Conservation (phyloP, 768 basidiomycete species). For the Kwoniella shandongensis region DNA sequence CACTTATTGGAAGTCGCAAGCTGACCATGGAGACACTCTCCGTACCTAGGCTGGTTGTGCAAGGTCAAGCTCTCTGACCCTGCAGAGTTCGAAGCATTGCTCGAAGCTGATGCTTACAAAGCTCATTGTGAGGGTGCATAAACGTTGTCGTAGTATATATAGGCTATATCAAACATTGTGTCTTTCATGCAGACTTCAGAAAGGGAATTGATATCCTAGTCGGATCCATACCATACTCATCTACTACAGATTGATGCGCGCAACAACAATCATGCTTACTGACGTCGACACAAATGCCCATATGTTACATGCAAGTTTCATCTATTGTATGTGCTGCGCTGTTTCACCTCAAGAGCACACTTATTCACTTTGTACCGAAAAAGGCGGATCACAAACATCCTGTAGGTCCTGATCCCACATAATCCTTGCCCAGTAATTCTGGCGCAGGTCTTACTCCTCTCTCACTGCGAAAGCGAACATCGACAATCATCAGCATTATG, state of each 20-base stretch:
- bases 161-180: too few relatives aligned
- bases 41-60: conserved; percentile 82
- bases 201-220: too few relatives aligned
- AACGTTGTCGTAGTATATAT: too few relatives aligned
- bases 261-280: too few relatives aligned
- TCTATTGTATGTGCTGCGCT: too few relatives aligned
- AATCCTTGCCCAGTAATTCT: conserved; percentile 46
- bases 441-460: conserved; percentile 47
- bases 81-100: conserved; percentile 72
- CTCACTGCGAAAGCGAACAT: conserved; percentile 31
- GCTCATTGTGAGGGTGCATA: conserved; percentile 58
- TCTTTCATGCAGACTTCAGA: too few relatives aligned
- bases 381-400: conserved; percentile 35
- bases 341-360: too few relatives aligned
- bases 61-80: conserved; percentile 80
- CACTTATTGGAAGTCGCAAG: not conserved
- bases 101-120: conserved; percentile 76
- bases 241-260: too few relatives aligned
- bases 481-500: not conserved
- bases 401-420: conserved; percentile 42
- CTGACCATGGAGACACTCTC: not conserved
- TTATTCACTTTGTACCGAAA: too few relatives aligned
- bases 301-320: too few relatives aligned
- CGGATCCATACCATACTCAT: too few relatives aligned
- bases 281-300: too few relatives aligned